A percentile compares a stretch with the other conserved stretches of the same genome.
phyloP scores from a whole-genome alignment of 768 basidiomycete species.

The Hortiboletus flavorubellus region DNA sequence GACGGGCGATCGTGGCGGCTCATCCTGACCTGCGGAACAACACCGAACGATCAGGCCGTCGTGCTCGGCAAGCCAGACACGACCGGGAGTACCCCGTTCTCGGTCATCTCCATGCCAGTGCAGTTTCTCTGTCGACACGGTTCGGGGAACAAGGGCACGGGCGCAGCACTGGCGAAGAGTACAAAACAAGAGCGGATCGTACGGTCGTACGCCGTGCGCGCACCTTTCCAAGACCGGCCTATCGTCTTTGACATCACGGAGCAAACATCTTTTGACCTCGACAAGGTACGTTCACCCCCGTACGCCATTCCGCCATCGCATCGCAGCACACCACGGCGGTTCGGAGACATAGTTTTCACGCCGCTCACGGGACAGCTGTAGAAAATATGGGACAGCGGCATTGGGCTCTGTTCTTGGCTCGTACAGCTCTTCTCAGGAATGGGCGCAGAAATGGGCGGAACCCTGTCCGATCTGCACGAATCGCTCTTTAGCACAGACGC shows the following conservation, averaged over 20 bases:
- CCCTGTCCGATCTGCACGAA: conserved; percentile 25
- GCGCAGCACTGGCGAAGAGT: conserved; percentile 16
- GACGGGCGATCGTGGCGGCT: conserved; percentile 60
- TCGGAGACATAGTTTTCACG: not conserved
- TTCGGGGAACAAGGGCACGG: not conserved
- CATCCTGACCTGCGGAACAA: conserved; percentile 45
- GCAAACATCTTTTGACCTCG: conserved; percentile 86
- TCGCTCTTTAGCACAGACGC: conserved; percentile 39
- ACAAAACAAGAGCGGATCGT: conserved; percentile 68
- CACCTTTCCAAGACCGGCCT: not conserved
- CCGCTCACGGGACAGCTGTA: conserved; percentile 32
- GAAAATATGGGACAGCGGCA: conserved; percentile 98
- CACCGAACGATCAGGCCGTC: conserved; percentile 32
- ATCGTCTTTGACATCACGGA: conserved; percentile 56
- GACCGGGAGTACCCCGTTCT: conserved; percentile 46
- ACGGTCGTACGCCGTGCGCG: conserved; percentile 16
- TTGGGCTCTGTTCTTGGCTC: conserved; percentile 82
- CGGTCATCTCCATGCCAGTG: conserved; percentile 71
- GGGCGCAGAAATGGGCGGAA: not conserved
- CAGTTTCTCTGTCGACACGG: conserved; percentile 33
- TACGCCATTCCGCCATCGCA: too few relatives aligned
- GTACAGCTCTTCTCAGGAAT: conserved; percentile 32
- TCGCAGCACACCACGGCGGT: not conserved
- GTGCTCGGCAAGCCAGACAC: conserved; percentile 41
- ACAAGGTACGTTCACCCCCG: conserved; percentile 61